Conservation (phyloP, 140 eudicot species). For the Stevia rebaudiana region DNA sequence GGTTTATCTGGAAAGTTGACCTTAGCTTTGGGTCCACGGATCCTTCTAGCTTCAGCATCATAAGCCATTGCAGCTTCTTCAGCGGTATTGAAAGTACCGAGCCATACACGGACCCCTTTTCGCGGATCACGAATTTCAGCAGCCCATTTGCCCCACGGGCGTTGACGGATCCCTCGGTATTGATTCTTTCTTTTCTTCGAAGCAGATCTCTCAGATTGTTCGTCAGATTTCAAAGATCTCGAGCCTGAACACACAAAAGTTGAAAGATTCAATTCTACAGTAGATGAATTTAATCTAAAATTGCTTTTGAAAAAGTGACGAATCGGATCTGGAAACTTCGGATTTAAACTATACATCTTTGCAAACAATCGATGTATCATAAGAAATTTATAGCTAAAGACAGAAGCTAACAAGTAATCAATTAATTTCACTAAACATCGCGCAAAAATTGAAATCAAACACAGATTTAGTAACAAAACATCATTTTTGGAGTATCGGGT, state of each 20-base stretch:
- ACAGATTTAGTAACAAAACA: too few species aligned
- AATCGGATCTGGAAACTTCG: slow-evolving; percentile 10
- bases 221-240: slow-evolving; percentile 36
- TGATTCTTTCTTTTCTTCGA: slow-evolving; percentile 83
- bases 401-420: too few species aligned
- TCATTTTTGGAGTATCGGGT: too few species aligned
- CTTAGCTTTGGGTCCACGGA: slow-evolving; percentile 90
- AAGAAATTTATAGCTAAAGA: too few species aligned
- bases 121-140: slow-evolving; percentile 96
- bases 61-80: slow-evolving; percentile 99
- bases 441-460: too few species aligned
- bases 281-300: not conserved
- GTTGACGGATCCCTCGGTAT: slow-evolving; percentile 88
- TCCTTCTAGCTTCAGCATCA: slow-evolving; percentile 85
- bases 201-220: slow-evolving; percentile 48
- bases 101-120: slow-evolving; percentile 97
- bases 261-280: not conserved
- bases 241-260: slow-evolving; percentile 29
- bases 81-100: slow-evolving; percentile 86
- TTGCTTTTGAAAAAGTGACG: not conserved
- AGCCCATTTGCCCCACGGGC: slow-evolving; percentile 99
- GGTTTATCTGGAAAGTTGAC: slow-evolving; percentile 72
- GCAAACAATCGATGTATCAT: not conserved
- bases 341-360: not conserved
- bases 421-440: too few species aligned